A percentile compares a stretch with the other conserved stretches of the same genome.
Evolutionary conservation across 2,329 filamentous ascomycete genomes (phyloP).

Genomic region (Pyrenophora tritici-repentis): DNA sequence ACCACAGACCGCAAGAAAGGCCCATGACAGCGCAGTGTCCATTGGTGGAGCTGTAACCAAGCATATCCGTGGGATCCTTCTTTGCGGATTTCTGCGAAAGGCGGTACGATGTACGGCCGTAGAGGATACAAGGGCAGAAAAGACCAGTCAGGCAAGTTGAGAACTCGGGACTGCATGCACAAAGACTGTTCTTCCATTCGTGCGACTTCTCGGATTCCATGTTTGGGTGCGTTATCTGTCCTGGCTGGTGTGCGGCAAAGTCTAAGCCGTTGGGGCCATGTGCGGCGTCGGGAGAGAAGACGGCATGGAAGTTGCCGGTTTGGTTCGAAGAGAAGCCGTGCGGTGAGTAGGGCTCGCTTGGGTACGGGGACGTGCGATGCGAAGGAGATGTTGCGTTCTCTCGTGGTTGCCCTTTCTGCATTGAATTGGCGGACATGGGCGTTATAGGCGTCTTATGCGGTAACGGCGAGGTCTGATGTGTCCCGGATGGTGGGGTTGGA

Average conservation of each 20-base stretch:
- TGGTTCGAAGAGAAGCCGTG: constrained; percentile 33
- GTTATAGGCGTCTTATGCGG: constrained; percentile 38
- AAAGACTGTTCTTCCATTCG: constrained; percentile 43
- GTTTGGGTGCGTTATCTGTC: constrained; percentile 50
- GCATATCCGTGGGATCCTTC: constrained; percentile 50
- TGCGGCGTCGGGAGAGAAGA: constrained; percentile 46
- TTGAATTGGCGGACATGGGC: constrained; percentile 27
- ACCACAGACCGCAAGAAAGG: constrained; percentile 45
- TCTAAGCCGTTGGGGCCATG: constrained; percentile 48
- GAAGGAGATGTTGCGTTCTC: constrained; percentile 6
- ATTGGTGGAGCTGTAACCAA: constrained; percentile 46
- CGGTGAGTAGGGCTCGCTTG: constrained; percentile 40
- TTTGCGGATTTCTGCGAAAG: constrained; percentile 45
- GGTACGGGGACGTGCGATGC: constrained; percentile 19
- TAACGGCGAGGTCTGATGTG: constrained; percentile 26
- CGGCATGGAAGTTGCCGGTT: constrained; percentile 31
- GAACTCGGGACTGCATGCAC: constrained; percentile 42
- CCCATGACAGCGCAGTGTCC: constrained; percentile 47
- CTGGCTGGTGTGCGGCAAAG: constrained; percentile 44
- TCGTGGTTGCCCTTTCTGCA: constrained; percentile 14
- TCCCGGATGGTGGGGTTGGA: constrained; percentile 30
- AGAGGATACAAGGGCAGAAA: constrained; percentile 52
- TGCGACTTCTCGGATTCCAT: constrained; percentile 38
- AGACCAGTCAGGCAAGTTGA: constrained; percentile 47
- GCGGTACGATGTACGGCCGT: constrained; percentile 52